Conservation (phyloP, 495 filamentous ascomycete genomes). For the Penicillium simplicissimum region DNA sequence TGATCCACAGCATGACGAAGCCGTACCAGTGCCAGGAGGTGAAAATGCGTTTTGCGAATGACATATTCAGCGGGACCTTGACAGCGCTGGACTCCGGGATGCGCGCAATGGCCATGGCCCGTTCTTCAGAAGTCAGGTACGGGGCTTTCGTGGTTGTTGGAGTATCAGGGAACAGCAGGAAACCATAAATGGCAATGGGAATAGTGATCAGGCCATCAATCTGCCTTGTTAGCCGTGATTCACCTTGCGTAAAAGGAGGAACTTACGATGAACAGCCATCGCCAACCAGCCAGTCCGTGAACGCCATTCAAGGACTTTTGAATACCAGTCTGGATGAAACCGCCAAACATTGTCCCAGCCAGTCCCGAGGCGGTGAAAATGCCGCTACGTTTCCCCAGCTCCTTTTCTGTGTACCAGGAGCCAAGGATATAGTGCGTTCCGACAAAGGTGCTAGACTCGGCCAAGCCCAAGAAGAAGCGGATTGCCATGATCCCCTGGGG, state of each 20-base stretch:
- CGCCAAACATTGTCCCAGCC: slow-evolving; percentile 46
- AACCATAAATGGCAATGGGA: slow-evolving; percentile 60
- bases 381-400: slow-evolving; percentile 61
- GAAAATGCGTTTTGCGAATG: slow-evolving; percentile 43
- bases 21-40: slow-evolving; percentile 50
- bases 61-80: slow-evolving; percentile 34
- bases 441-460: slow-evolving; percentile 60
- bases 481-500: slow-evolving; percentile 62
- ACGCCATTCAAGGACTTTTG: slow-evolving; percentile 53
- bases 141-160: slow-evolving; percentile 53
- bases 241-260: not conserved
- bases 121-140: slow-evolving; percentile 50
- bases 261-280: slow-evolving; percentile 63
- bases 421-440: slow-evolving; percentile 68
- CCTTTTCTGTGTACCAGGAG: slow-evolving; percentile 64
- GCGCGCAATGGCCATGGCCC: slow-evolving; percentile 46
- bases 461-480: slow-evolving; percentile 67
- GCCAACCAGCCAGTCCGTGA: slow-evolving; percentile 58
- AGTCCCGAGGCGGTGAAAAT: slow-evolving; percentile 43
- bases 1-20: slow-evolving; percentile 52
- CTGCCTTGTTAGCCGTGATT: slow-evolving; percentile 2
- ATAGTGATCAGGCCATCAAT: slow-evolving; percentile 54
- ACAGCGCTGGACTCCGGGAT: slow-evolving; percentile 32
- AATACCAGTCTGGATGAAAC: slow-evolving; percentile 63
- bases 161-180: slow-evolving; percentile 61